Conservation (phyloP, 345 rosid genomes). For the Camelina hispida region DNA sequence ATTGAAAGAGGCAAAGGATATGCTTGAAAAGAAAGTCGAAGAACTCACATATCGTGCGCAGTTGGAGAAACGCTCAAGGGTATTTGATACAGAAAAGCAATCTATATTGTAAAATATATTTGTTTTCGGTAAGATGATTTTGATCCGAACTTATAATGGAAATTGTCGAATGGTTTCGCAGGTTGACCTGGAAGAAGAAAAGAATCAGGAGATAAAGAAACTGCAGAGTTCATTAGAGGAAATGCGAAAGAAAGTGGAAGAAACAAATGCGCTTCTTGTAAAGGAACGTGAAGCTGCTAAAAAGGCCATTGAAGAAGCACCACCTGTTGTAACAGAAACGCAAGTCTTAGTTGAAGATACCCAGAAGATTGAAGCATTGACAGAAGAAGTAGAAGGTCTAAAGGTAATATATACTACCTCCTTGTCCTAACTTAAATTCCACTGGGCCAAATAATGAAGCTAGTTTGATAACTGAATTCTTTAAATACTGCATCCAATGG, state of each 20-base stretch:
- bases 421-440: background rate
- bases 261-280: slow-evolving; percentile 53
- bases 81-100: slow-evolving; percentile 21
- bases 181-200: slow-evolving; percentile 70
- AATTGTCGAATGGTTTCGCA: slow-evolving; percentile 24
- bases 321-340: slow-evolving; percentile 61
- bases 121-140: background rate
- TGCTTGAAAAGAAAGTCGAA: slow-evolving; percentile 67
- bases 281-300: slow-evolving; percentile 61
- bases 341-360: slow-evolving; percentile 69
- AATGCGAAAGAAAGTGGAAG: slow-evolving; percentile 57
- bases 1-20: slow-evolving; percentile 73
- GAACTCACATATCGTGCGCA: slow-evolving; percentile 76
- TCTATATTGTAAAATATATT: background rate
- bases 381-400: slow-evolving; percentile 57
- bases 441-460: background rate
- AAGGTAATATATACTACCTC: slow-evolving; percentile 46
- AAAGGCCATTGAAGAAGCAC: slow-evolving; percentile 61
- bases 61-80: slow-evolving; percentile 71
- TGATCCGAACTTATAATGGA: background rate
- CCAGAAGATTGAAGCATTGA: slow-evolving; percentile 53
- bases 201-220: slow-evolving; percentile 57
- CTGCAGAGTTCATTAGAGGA: slow-evolving; percentile 56
- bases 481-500: background rate
- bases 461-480: background rate